phyloP scores from a whole-genome alignment of 2,329 filamentous ascomycete species.

The Elsinoe perseae region DNA sequence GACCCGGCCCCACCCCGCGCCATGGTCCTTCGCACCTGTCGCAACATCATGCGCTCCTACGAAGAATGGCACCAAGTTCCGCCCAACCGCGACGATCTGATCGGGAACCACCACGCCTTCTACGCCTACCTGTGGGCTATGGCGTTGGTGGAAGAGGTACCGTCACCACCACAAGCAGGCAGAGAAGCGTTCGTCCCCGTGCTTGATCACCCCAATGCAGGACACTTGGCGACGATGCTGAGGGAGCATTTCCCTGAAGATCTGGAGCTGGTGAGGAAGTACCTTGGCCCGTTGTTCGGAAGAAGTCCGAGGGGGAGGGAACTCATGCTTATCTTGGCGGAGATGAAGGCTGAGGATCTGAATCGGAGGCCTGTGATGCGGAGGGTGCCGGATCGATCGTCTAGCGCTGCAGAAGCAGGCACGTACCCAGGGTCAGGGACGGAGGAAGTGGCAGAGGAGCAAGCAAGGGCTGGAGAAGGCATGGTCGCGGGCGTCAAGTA shows the following conservation, averaged over 20 bases:
- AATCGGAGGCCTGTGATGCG: slow-evolving; percentile 40
- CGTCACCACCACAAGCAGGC: slow-evolving; percentile 20
- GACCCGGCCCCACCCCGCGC: slow-evolving; percentile 56
- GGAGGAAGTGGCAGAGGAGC: neutral
- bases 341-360: slow-evolving; percentile 50
- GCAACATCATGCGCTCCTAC: slow-evolving; percentile 72
- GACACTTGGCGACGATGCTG: slow-evolving; percentile 57
- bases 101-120: slow-evolving; percentile 52
- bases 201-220: slow-evolving; percentile 50
- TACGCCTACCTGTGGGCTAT: slow-evolving; percentile 69
- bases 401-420: no score
- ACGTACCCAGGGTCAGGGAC: slow-evolving; percentile 23
- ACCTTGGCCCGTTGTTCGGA: slow-evolving; percentile 56
- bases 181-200: neutral
- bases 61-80: slow-evolving; percentile 41
- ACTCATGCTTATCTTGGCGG: slow-evolving; percentile 47
- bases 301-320: slow-evolving; percentile 45
- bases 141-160: slow-evolving; percentile 34
- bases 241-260: slow-evolving; percentile 63
- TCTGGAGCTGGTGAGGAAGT: slow-evolving; percentile 59
- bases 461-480: neutral
- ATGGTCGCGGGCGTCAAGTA: slow-evolving; percentile 45
- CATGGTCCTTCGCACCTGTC: slow-evolving; percentile 66
- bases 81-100: slow-evolving; percentile 30
- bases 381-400: neutral